Percentiles rank a stretch among this genome's conserved stretches.
phyloP scores from a whole-genome alignment of 75 land plant species.

The Selaginella tamariscina region DNA sequence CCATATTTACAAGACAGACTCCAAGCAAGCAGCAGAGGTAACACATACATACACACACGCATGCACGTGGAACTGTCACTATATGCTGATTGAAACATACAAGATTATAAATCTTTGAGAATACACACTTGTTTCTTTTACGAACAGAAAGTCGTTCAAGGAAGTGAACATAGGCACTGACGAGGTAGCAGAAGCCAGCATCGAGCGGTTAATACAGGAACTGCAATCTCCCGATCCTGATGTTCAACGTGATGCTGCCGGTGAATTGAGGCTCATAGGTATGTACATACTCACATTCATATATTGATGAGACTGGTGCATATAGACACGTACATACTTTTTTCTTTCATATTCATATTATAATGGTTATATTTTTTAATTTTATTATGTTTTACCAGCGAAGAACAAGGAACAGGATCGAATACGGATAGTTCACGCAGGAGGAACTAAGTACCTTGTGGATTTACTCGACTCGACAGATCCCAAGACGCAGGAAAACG shows the following conservation, averaged over 20 bases:
- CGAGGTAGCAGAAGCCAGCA: background rate
- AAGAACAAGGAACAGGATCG: constrained; percentile 57
- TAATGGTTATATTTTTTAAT: too few species aligned
- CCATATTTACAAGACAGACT: background rate
- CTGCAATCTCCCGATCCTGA: background rate
- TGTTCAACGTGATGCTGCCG: constrained; percentile 45
- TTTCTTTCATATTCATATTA: too few species aligned
- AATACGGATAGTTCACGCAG: constrained; percentile 42
- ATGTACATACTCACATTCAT: too few species aligned
- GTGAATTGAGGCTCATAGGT: constrained; percentile 37
- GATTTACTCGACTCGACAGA: constrained; percentile 42
- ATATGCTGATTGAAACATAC: too few species aligned
- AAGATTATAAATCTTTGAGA: too few species aligned
- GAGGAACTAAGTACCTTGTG: constrained; percentile 45
- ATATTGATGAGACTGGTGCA: too few species aligned
- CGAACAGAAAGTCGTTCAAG: background rate
- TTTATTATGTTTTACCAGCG: too few species aligned
- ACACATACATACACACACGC: too few species aligned
- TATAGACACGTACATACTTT: too few species aligned
- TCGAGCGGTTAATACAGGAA: background rate
- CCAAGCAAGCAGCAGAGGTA: background rate
- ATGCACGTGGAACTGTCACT: too few species aligned
- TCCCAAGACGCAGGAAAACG: constrained; percentile 47
- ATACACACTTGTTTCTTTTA: too few species aligned
- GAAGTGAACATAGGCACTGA: background rate